A percentile compares a stretch with the other conserved stretches of the same genome.
These are phyloP conservation scores for Backusella liffmaniae DNA, from an alignment of 192 early-diverging fungal genomes.

Conservation along the genomic window DNA sequence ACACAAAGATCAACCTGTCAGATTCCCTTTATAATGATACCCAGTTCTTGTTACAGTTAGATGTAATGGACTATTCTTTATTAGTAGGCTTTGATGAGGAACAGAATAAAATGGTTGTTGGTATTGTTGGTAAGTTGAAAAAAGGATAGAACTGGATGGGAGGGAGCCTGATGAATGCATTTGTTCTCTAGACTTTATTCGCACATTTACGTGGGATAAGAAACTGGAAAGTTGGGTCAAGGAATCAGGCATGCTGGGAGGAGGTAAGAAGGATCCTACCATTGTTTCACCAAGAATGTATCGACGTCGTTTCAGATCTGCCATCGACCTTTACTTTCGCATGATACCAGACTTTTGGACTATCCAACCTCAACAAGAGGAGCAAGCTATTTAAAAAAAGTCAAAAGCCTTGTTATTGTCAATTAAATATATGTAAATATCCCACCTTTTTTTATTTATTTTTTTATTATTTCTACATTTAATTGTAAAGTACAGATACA, in stretches of 20 bases:
- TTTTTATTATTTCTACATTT: too few relatives aligned
- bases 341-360: conserved; percentile 73
- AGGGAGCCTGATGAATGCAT: too few relatives aligned
- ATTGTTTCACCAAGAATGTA: conserved; percentile 97
- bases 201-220: conserved; percentile 99
- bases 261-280: conserved; percentile 89
- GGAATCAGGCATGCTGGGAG: conserved; percentile 86
- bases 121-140: conserved; percentile 80
- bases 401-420: neutral
- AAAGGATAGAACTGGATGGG: too few relatives aligned
- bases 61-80: conserved; percentile 98
- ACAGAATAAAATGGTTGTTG: conserved; percentile 85
- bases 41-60: conserved; percentile 83
- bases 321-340: conserved; percentile 90
- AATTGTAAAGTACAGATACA: too few relatives aligned
- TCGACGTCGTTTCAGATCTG: conserved; percentile 87
- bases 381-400: neutral
- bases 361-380: neutral
- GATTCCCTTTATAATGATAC: conserved; percentile 93
- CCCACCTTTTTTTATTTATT: too few relatives aligned
- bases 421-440: neutral
- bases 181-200: conserved; percentile 74
- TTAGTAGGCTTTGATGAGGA: conserved; percentile 91
- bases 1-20: conserved; percentile 80
- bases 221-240: conserved; percentile 98